Conservation (phyloP, 352 stramenopile genomes). For the Pythium brassicae region DNA sequence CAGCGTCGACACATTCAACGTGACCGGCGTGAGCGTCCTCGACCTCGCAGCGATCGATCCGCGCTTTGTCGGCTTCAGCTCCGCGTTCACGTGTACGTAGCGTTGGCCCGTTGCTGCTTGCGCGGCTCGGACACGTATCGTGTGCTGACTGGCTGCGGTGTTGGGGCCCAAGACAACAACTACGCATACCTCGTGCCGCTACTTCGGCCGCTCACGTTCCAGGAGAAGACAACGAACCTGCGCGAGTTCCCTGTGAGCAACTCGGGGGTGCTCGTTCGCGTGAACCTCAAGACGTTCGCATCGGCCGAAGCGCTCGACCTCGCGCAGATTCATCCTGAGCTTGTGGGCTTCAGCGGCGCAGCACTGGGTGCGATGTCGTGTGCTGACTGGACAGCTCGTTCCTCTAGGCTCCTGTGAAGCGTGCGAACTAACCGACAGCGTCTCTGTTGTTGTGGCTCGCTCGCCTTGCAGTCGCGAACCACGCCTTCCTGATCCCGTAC, state of each 20-base stretch:
- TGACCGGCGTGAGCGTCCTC: conserved; percentile 37
- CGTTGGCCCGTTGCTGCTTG: background rate
- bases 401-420: background rate
- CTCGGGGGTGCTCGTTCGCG: conserved; percentile 53
- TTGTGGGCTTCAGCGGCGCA: conserved; percentile 66
- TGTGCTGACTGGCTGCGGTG: background rate
- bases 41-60: conserved; percentile 46
- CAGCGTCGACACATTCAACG: conserved; percentile 35
- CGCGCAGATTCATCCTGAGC: conserved; percentile 27
- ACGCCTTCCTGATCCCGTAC: conserved; percentile 72
- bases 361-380: conserved; percentile 34
- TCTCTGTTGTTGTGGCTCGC: too few species aligned
- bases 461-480: conserved; percentile 42
- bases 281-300: conserved; percentile 49
- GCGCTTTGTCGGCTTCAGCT: conserved; percentile 62
- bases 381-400: too few species aligned
- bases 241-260: conserved; percentile 67
- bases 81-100: conserved; percentile 50
- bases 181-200: conserved; percentile 65
- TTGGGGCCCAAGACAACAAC: conserved; percentile 33
- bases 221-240: conserved; percentile 59
- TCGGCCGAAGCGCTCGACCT: conserved; percentile 51
- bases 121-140: background rate
- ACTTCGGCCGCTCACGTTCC: conserved; percentile 25
- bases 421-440: background rate